Evolutionary conservation across 176 grass and related monocot species (phyloP).

Genomic region (Phoenix roebelenii): DNA sequence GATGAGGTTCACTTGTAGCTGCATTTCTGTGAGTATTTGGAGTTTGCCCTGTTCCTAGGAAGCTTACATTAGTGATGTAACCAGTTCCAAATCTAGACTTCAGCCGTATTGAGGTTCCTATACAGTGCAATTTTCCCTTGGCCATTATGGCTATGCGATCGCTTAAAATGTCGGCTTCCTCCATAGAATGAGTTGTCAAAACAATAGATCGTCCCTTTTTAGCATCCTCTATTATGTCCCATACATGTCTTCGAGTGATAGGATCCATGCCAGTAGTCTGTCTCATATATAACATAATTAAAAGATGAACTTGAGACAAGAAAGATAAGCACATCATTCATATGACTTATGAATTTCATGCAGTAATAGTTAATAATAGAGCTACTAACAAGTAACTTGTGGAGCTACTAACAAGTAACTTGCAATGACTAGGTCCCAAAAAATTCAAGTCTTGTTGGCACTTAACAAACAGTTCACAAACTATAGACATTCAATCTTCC

Average conservation of each 20-base stretch:
- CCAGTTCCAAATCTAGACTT: slow-evolving; percentile 94
- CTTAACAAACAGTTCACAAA: no score
- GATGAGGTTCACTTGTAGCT: slow-evolving; percentile 28
- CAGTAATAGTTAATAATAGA: no score
- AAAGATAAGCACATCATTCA: no score
- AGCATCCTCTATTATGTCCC: slow-evolving; percentile 95
- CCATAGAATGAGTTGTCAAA: slow-evolving; percentile 97
- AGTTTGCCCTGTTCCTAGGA: slow-evolving; percentile 44
- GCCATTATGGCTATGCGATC: slow-evolving; percentile 97
- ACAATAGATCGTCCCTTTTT: slow-evolving; percentile 97
- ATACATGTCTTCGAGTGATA: slow-evolving; percentile 92
- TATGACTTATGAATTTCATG: no score
- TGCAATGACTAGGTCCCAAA: no score
- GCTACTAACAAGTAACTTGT: no score
- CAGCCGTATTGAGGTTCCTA: slow-evolving; percentile 88
- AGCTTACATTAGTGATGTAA: slow-evolving; percentile 83
- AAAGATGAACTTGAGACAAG: no score
- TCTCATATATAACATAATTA: neutral
- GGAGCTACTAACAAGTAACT: no score
- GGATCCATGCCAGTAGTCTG: slow-evolving; percentile 99
- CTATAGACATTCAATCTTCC: no score
- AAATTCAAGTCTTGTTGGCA: no score
- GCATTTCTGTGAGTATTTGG: slow-evolving; percentile 27
- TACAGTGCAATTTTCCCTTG: slow-evolving; percentile 85
- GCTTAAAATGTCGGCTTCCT: slow-evolving; percentile 90